Percentiles rank a stretch among this genome's conserved stretches.
Conservation (phyloP, 2,329 filamentous ascomycete species). For the Cylindrodendrum hubeiense region DNA sequence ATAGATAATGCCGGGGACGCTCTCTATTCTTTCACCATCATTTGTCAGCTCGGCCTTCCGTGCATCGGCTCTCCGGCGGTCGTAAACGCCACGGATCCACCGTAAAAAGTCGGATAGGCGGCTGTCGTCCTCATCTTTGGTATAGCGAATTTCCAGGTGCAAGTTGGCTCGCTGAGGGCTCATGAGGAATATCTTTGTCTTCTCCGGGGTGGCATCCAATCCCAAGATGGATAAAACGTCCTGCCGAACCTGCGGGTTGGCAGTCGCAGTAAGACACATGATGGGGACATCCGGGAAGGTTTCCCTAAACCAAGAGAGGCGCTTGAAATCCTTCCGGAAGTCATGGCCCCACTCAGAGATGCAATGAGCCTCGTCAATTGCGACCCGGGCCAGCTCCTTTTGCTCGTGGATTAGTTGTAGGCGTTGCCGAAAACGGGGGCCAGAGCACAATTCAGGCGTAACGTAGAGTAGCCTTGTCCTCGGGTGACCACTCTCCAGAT, state of each 20-base stretch:
- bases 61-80: slow-evolving; percentile 71
- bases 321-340: slow-evolving; percentile 92
- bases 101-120: slow-evolving; percentile 79
- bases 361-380: slow-evolving; percentile 95
- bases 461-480: slow-evolving; percentile 88
- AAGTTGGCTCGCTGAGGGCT: slow-evolving; percentile 87
- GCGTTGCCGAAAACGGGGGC: slow-evolving; percentile 80
- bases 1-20: slow-evolving; percentile 84
- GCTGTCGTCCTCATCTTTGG: slow-evolving; percentile 78
- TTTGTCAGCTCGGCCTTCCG: slow-evolving; percentile 70
- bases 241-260: slow-evolving; percentile 82
- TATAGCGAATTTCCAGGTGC: slow-evolving; percentile 91
- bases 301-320: slow-evolving; percentile 85
- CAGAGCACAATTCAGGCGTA: slow-evolving; percentile 88
- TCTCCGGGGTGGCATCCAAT: slow-evolving; percentile 68
- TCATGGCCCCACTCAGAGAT: slow-evolving; percentile 99
- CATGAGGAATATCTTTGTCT: slow-evolving; percentile 83
- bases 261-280: slow-evolving; percentile 93
- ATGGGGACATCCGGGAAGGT: slow-evolving; percentile 88
- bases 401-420: slow-evolving; percentile 82
- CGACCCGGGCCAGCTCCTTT: slow-evolving; percentile 86
- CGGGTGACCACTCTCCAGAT: slow-evolving; percentile 90
- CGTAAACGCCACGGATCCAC: slow-evolving; percentile 82
- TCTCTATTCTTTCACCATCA: slow-evolving; percentile 67
- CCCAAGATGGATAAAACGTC: slow-evolving; percentile 85